Percentiles rank a stretch among this genome's conserved stretches.
Conservation (phyloP, 768 basidiomycete genomes). For the Mycena capillaripes region DNA sequence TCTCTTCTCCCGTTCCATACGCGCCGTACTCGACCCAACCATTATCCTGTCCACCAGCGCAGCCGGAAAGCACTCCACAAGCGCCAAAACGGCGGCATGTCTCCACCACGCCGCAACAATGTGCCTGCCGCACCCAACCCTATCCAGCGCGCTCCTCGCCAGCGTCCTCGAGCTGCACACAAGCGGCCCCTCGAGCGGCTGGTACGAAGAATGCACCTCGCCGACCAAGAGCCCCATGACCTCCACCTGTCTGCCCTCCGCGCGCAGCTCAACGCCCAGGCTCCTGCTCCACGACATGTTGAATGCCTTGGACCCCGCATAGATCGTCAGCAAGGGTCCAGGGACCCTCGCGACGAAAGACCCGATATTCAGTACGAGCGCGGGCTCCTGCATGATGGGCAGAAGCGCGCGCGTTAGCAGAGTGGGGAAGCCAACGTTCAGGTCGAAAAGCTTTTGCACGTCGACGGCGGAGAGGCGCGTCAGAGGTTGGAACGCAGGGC, state of each 20-base stretch:
- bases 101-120: conserved; percentile 9
- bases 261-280: conserved; percentile 10
- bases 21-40: neutral
- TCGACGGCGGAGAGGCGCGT: neutral
- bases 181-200: neutral
- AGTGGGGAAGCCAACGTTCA: conserved; percentile 27
- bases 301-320: conserved; percentile 16
- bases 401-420: conserved; percentile 4
- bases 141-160: conserved; percentile 3
- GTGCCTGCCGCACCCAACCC: conserved; percentile 18
- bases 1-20: conserved; percentile 1
- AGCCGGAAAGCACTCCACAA: neutral
- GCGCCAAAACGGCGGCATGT: conserved; percentile 3
- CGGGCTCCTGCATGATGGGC: conserved; percentile 10
- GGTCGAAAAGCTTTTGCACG: conserved; percentile 2
- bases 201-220: conserved; percentile 11
- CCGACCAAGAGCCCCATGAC: too few relatives aligned
- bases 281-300: neutral
- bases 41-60: conserved; percentile 1
- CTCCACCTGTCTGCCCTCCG: conserved; percentile 4
- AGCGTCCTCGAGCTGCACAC: conserved; percentile 1
- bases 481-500: conserved; percentile 1
- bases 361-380: conserved; percentile 14
- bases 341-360: conserved; percentile 3
- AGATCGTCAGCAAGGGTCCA: conserved; percentile 4